These are phyloP conservation scores for Eucalyptus pauciflora DNA, from an alignment of 345 rosid species.

Conservation along the genomic window DNA sequence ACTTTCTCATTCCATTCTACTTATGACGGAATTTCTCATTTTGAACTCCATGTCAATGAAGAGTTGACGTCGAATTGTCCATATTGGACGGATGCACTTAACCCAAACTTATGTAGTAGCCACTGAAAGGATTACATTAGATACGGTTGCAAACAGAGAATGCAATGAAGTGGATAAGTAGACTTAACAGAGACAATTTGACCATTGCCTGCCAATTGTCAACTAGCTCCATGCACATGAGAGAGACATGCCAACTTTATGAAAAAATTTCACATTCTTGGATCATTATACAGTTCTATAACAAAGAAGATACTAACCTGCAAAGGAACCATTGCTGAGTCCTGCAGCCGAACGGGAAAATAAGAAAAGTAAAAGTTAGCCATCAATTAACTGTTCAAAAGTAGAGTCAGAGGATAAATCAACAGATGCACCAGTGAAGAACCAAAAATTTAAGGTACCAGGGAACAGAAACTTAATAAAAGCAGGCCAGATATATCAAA, in stretches of 20 bases:
- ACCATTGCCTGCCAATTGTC: not conserved
- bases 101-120: not conserved
- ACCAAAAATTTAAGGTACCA: not conserved
- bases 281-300: not conserved
- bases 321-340: slow-evolving; percentile 50
- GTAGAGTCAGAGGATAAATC: not conserved
- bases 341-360: slow-evolving; percentile 18
- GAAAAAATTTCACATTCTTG: not conserved
- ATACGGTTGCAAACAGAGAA: not conserved
- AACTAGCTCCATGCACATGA: not conserved
- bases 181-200: not conserved
- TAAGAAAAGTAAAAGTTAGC: not conserved
- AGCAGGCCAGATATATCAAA: not conserved
- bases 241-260: not conserved
- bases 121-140: not conserved
- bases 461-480: not conserved
- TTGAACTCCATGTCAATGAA: not conserved
- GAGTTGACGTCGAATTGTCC: not conserved
- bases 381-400: not conserved
- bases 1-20: not conserved
- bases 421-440: not conserved
- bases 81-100: not conserved
- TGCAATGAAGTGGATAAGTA: not conserved
- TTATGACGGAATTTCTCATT: not conserved
- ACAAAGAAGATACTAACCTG: slow-evolving; percentile 33